Evolutionary conservation across 192 early-diverging fungal species (phyloP).

Genomic region (Mortierella antarctica): DNA sequence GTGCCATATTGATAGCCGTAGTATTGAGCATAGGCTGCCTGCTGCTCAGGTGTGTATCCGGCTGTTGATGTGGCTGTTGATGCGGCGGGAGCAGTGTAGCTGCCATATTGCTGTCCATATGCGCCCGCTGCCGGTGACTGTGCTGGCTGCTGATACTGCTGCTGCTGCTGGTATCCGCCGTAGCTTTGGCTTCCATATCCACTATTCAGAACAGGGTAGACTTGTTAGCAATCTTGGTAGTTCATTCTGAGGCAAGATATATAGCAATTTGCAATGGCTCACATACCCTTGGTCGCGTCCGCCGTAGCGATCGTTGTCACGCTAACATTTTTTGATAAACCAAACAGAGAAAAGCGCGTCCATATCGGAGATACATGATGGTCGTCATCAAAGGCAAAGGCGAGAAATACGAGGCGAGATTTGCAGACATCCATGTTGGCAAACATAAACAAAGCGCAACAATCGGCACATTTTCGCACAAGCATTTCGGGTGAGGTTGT

Average conservation of each 20-base stretch:
- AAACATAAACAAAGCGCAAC: background rate
- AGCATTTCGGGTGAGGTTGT: background rate
- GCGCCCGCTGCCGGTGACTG: conserved; percentile 13
- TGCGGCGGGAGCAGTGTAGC: conserved; percentile 38
- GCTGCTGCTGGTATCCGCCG: conserved; percentile 41
- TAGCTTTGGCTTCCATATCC: conserved; percentile 43
- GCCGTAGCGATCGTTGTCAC: conserved; percentile 50
- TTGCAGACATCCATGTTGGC: background rate
- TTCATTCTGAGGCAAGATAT: background rate
- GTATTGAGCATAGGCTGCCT: conserved; percentile 53
- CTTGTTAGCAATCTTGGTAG: background rate
- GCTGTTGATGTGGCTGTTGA: conserved; percentile 15
- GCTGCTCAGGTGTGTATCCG: conserved; percentile 51
- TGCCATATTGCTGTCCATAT: conserved; percentile 46
- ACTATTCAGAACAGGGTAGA: conserved; percentile 2
- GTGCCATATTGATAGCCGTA: conserved; percentile 40
- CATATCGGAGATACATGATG: conserved; percentile 13
- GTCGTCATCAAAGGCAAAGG: conserved; percentile 11
- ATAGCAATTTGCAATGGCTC: background rate
- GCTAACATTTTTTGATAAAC: conserved; percentile 28
- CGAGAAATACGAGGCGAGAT: background rate
- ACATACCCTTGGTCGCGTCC: conserved; percentile 49
- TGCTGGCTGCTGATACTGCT: conserved; percentile 36
- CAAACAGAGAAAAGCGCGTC: conserved; percentile 17
- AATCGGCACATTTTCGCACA: background rate